Percentiles rank a stretch among this genome's conserved stretches.
Conservation (phyloP, 148 eudicot species). For the Simmondsia chinensis region DNA sequence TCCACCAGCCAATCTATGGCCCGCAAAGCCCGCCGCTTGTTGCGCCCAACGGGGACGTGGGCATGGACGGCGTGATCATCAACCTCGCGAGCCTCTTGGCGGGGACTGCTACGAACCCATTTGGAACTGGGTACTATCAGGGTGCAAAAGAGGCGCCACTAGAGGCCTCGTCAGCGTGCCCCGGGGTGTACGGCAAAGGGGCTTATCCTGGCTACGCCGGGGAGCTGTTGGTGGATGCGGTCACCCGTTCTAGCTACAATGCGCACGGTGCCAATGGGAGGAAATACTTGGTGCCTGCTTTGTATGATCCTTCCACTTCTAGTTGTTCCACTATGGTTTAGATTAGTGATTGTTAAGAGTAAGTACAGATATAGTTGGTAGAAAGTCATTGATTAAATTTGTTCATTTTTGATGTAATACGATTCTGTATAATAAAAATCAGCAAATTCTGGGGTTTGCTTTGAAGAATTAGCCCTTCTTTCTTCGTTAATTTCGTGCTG, state of each 20-base stretch:
- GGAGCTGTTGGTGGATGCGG: constrained; percentile 28
- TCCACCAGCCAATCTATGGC: constrained; percentile 50
- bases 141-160: constrained; percentile 32
- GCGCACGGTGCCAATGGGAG: constrained; percentile 35
- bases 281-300: constrained; percentile 44
- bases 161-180: constrained; percentile 49
- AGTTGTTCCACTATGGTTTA: constrained; percentile 32
- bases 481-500: too few species aligned
- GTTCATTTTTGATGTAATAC: background rate
- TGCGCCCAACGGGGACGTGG: constrained; percentile 44
- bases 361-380: too few species aligned
- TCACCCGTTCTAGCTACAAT: constrained; percentile 39
- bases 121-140: constrained; percentile 45
- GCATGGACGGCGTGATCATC: constrained; percentile 46
- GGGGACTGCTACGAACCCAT: constrained; percentile 52
- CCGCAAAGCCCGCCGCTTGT: constrained; percentile 35
- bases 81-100: constrained; percentile 46
- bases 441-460: too few species aligned
- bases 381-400: background rate
- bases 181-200: constrained; percentile 41
- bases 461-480: too few species aligned
- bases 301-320: constrained; percentile 33
- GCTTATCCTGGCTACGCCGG: constrained; percentile 63
- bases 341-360: background rate
- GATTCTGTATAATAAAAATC: too few species aligned